Evolutionary conservation across 2,329 filamentous ascomycete genomes (phyloP).

Genomic region (Penicillium expansum): DNA sequence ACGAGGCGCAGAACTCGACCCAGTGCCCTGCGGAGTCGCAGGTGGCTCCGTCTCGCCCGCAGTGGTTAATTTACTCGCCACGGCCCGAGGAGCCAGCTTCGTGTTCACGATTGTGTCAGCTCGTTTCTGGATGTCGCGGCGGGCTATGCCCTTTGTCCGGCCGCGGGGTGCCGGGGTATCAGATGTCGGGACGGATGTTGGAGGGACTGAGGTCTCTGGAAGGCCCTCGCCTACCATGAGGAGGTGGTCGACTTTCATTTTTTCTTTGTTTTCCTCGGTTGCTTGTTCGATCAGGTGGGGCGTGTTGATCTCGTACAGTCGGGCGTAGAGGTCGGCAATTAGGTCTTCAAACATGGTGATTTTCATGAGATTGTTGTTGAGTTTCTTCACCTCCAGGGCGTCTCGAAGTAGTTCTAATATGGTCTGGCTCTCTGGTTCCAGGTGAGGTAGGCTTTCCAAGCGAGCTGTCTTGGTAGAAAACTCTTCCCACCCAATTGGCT

Average conservation of each 20-base stretch:
- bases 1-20: constrained; percentile 45
- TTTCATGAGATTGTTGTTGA: constrained; percentile 88
- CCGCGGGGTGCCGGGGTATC: constrained; percentile 37
- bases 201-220: constrained; percentile 31
- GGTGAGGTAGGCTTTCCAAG: constrained; percentile 58
- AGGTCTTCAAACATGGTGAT: constrained; percentile 82
- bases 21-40: constrained; percentile 10
- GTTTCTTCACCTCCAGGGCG: constrained; percentile 66
- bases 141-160: constrained; percentile 57
- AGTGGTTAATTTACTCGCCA: constrained; percentile 24
- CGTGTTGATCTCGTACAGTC: constrained; percentile 44
- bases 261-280: constrained; percentile 47
- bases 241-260: constrained; percentile 49
- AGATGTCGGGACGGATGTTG: constrained; percentile 32
- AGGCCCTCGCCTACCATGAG: constrained; percentile 40
- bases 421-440: constrained; percentile 45
- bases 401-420: constrained; percentile 64
- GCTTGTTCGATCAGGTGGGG: constrained; percentile 40
- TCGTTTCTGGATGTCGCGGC: constrained; percentile 57
- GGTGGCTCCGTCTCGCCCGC: constrained; percentile 24
- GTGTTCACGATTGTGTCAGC: constrained; percentile 56
- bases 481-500: constrained; percentile 62
- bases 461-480: constrained; percentile 59
- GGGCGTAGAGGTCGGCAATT: constrained; percentile 85
- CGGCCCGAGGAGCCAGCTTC: constrained; percentile 33